These are phyloP conservation scores for Rosa lucieae DNA, from an alignment of 306 rosid genomes.

Conservation along the genomic window DNA sequence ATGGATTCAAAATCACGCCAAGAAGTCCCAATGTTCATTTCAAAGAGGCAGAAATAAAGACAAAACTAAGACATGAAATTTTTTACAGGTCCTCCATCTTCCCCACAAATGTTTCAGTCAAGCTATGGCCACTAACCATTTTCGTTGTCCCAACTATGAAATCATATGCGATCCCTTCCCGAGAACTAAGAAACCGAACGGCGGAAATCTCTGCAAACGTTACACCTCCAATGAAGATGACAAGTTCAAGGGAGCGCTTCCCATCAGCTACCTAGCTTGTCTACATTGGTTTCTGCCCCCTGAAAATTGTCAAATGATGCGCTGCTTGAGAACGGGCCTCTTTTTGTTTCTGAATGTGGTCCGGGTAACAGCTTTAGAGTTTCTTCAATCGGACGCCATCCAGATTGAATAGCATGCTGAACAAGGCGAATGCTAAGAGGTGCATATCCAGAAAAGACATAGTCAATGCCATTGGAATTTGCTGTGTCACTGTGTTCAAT, in stretches of 20 bases:
- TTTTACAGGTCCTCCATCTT: constrained; percentile 52
- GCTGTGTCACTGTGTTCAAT: constrained; percentile 87
- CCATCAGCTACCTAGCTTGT: constrained; percentile 68
- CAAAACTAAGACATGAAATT: neutral
- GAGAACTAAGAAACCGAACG: constrained; percentile 78
- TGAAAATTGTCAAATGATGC: constrained; percentile 64
- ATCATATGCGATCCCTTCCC: constrained; percentile 96
- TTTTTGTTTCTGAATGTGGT: constrained; percentile 84
- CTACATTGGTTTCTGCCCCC: constrained; percentile 54
- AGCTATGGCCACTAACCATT: constrained; percentile 59
- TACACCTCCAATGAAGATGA: constrained; percentile 88
- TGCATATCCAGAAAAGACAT: constrained; percentile 94
- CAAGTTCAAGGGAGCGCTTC: constrained; percentile 84
- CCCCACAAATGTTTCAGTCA: constrained; percentile 71
- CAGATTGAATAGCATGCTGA: constrained; percentile 90
- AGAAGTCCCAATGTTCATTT: neutral
- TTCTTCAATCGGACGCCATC: constrained; percentile 98
- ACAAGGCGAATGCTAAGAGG: constrained; percentile 95
- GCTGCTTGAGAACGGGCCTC: constrained; percentile 80
- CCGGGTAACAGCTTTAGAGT: constrained; percentile 88
- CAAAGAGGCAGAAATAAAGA: neutral
- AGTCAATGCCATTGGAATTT: constrained; percentile 84
- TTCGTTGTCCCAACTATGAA: constrained; percentile 80
- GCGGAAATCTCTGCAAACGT: constrained; percentile 95
- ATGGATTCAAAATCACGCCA: neutral